phyloP scores from a whole-genome alignment of 2,329 filamentous ascomycete genomes.

The Claviceps africana region DNA sequence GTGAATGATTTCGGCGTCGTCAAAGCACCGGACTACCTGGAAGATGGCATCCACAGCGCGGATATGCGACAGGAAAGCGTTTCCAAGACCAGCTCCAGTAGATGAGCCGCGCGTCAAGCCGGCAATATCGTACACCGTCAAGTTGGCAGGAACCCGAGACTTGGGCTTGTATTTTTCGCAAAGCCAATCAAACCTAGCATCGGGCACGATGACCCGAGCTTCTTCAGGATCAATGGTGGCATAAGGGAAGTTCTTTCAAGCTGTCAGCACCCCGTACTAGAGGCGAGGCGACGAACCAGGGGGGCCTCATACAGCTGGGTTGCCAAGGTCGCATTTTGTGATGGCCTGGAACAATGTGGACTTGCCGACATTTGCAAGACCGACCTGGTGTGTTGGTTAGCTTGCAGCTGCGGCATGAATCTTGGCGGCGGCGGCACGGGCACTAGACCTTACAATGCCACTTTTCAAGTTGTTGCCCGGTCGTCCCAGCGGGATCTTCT shows the following conservation, averaged over 20 bases:
- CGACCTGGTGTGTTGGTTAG: constrained; percentile 48
- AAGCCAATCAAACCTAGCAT: constrained; percentile 92
- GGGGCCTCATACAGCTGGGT: constrained; percentile 65
- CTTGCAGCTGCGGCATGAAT: constrained; percentile 1
- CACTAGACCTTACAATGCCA: constrained; percentile 66
- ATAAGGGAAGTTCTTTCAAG: constrained; percentile 81
- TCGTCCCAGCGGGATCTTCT: constrained; percentile 91
- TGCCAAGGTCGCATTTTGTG: constrained; percentile 92
- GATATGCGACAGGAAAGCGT: constrained; percentile 96
- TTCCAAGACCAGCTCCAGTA: constrained; percentile 92
- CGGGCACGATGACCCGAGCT: constrained; percentile 90
- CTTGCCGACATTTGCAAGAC: constrained; percentile 97
- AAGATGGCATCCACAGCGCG: constrained; percentile 97
- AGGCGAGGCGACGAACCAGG: constrained; percentile 16
- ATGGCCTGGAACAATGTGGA: constrained; percentile 99
- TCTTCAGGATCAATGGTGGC: constrained; percentile 98
- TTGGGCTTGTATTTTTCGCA: constrained; percentile 96
- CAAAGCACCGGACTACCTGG: constrained; percentile 92
- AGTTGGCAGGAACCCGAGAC: constrained; percentile 87
- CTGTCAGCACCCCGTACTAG: constrained; percentile 27
- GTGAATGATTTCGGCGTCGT: constrained; percentile 98
- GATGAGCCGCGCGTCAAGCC: constrained; percentile 92
- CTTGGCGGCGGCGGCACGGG: neutral
- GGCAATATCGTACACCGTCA: constrained; percentile 98
- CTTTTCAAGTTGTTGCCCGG: constrained; percentile 98